Conservation (phyloP, 331 rosid genomes). For the Prunus yedoensis region DNA sequence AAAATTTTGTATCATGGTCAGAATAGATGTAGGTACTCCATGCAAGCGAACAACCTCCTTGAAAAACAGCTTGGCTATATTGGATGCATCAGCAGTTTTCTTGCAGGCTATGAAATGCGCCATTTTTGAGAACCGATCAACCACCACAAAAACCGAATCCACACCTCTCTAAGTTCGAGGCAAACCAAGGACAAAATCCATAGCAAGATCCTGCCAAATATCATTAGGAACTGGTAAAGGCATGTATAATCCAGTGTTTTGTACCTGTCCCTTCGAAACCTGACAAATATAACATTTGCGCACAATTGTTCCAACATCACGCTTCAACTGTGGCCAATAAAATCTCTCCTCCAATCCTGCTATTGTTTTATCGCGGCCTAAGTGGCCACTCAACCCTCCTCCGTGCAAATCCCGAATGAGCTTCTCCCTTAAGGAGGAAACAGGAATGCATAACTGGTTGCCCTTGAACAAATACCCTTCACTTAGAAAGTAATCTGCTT, state of each 20-base stretch:
- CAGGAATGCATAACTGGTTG: too few species aligned
- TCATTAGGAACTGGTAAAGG: too few species aligned
- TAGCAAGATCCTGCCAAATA: neutral
- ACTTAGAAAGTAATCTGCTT: too few species aligned
- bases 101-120: too few species aligned
- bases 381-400: neutral
- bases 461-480: too few species aligned
- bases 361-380: neutral
- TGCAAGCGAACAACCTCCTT: neutral
- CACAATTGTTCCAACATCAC: neutral
- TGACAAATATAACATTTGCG: neutral
- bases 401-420: neutral
- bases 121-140: neutral
- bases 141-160: neutral
- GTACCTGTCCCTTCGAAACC: neutral
- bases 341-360: too few species aligned
- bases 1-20: neutral
- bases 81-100: neutral
- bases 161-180: rapidly evolving
- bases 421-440: too few species aligned
- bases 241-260: neutral
- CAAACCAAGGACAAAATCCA: neutral
- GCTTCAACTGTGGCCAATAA: neutral
- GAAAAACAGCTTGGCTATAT: neutral
- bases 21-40: neutral